These are phyloP conservation scores for Arthrobotrys megalospora DNA, from an alignment of 2,329 filamentous ascomycete genomes.

Conservation along the genomic window DNA sequence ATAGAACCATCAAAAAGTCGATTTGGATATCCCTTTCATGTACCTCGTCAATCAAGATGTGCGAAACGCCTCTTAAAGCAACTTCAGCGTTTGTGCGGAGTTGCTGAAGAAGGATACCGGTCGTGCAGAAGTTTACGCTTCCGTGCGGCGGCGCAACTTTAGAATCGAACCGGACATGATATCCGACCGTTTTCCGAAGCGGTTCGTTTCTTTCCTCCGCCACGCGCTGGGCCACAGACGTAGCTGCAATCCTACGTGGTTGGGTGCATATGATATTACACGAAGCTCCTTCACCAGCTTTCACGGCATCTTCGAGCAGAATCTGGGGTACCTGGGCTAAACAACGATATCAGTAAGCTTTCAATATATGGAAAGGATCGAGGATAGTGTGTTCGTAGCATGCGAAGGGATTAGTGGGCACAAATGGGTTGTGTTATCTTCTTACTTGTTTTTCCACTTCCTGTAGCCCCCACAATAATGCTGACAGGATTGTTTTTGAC, in stretches of 20 bases:
- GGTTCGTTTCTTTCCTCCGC: constrained; percentile 69
- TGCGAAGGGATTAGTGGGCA: not conserved
- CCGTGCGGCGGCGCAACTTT: constrained; percentile 65
- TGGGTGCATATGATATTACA: constrained; percentile 72
- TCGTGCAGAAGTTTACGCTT: constrained; percentile 71
- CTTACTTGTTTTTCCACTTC: constrained; percentile 69
- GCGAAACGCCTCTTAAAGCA: constrained; percentile 68
- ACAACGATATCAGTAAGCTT: constrained; percentile 22
- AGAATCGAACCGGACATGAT: constrained; percentile 69
- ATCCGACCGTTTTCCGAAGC: constrained; percentile 69
- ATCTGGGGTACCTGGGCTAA: constrained; percentile 72
- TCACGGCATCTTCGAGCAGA: constrained; percentile 70
- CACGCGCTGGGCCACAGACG: constrained; percentile 69
- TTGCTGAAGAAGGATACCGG: constrained; percentile 70
- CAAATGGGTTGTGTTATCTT: not conserved
- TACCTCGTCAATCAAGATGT: constrained; percentile 72
- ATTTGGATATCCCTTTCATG: constrained; percentile 70
- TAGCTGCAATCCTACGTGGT: constrained; percentile 70
- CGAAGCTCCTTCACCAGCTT: constrained; percentile 66
- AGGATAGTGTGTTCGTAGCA: not conserved
- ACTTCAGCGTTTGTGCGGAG: constrained; percentile 68
- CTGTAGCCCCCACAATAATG: constrained; percentile 70
- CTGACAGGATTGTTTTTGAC: constrained; percentile 68
- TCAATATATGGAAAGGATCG: not conserved
- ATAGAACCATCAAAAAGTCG: constrained; percentile 69